A percentile compares a stretch with the other conserved stretches of the same genome.
These are phyloP conservation scores for Populus hybrid DNA, from an alignment of 441 rosid genomes.

Conservation along the genomic window DNA sequence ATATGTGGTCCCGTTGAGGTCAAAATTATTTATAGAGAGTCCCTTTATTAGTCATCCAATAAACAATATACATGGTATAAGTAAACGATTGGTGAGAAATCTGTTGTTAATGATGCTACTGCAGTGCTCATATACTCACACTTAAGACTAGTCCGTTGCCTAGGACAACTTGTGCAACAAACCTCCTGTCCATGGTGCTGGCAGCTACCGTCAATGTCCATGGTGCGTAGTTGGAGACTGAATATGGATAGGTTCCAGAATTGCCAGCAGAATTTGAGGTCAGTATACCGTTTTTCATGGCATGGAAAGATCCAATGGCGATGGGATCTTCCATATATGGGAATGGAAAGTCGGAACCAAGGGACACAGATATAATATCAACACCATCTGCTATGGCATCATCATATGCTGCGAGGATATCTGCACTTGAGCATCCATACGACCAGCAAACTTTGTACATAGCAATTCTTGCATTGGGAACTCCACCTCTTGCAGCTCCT, in stretches of 20 bases:
- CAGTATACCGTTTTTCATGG: conserved; percentile 54
- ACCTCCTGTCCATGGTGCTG: conserved; percentile 75
- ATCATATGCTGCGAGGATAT: conserved; percentile 44
- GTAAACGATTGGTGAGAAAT: neutral
- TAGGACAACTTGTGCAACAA: conserved; percentile 54
- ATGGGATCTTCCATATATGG: conserved; percentile 45
- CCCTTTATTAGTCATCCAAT: conserved; percentile 26
- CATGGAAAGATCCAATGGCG: conserved; percentile 78
- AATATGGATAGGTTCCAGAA: conserved; percentile 47
- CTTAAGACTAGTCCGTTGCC: conserved; percentile 53
- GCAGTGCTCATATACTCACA: conserved; percentile 29
- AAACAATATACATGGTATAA: neutral
- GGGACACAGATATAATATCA: conserved; percentile 65
- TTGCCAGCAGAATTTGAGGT: conserved; percentile 83
- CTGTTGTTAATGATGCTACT: neutral
- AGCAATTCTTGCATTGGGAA: conserved; percentile 49
- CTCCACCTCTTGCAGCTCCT: conserved; percentile 60
- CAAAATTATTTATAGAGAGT: conserved; percentile 39
- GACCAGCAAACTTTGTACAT: conserved; percentile 56
- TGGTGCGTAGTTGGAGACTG: conserved; percentile 58
- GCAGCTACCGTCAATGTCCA: conserved; percentile 90
- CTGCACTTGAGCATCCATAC: conserved; percentile 28
- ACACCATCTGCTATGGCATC: conserved; percentile 61
- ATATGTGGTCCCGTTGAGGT: conserved; percentile 29
- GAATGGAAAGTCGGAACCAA: conserved; percentile 38